Evolutionary conservation across 306 rosid genomes (phyloP), one percentile per base, ranked within the genome.

Genomic region (Vigna reflexopilosa): DNA sequence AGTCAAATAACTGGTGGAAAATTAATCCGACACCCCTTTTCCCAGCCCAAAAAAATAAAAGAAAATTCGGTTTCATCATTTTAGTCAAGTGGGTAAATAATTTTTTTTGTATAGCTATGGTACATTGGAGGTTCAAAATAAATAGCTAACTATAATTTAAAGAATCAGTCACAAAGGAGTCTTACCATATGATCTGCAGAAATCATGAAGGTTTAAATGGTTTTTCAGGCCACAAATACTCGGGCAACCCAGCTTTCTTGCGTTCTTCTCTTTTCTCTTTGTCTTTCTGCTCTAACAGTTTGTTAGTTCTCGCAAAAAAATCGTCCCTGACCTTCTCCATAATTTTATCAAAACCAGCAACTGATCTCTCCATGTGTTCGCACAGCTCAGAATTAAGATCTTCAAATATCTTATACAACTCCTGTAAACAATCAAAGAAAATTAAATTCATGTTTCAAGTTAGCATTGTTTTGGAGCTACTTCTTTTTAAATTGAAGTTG

Each of bases 271-370:
- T 79, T 76, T 81, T 81, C 86, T 67, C 16, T 17, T 80, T 82
- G 26, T 38, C 66, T 75, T 72, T 83, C 83, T 75, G 73, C 75
- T 75, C 63, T 80, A 16, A 57, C 51, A 80, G 68, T 79, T 36
- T 82, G 19, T 42, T 36, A 2, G 45, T 9, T 75, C 93, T 86
- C 0, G 78, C 64, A 5, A 0, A 0, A 16, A 24, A 61, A 73
- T 86, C 88, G 0, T 80, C 57, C 49, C 4, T 1, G 14, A 83
- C 74, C 70, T 88, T 87, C 38, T 84, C 50, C 83, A 34, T 14
- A 79, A 91, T 47, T 32, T 68, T 76, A 61, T 61, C 63, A 52
- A 88, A 95, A 67, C 97, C 98, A 38, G 96, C 93, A 83, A 87
- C 49, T 28, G 77, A 36, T 54, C 22, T 6, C 26, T 69, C 71